phyloP scores from a whole-genome alignment of 352 stramenopile species.

The Phytophthora idaei region DNA sequence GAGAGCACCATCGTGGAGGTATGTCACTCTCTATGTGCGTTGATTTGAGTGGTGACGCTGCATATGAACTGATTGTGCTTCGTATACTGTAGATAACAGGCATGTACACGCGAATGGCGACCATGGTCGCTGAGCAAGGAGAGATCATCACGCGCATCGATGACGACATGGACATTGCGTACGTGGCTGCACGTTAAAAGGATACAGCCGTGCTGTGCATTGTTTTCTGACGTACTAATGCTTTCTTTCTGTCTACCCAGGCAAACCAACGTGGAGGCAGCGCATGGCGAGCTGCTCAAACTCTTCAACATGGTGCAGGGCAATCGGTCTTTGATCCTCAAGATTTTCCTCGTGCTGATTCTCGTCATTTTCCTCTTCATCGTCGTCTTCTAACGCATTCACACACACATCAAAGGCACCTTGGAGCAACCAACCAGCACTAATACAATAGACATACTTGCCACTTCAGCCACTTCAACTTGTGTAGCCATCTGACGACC shows the following conservation, averaged over 20 bases:
- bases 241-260: conserved; percentile 28
- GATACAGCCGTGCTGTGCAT: background rate
- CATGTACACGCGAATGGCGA: conserved; percentile 89
- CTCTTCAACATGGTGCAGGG: conserved; percentile 84
- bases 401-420: background rate
- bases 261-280: conserved; percentile 75
- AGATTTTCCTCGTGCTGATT: conserved; percentile 85
- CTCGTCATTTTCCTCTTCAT: conserved; percentile 88
- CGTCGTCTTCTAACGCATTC: conserved; percentile 63
- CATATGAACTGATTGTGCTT: background rate
- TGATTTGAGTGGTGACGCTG: background rate
- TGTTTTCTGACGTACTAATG: conserved; percentile 9
- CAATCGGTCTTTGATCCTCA: conserved; percentile 85
- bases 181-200: conserved; percentile 31
- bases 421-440: conserved; percentile 4
- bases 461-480: conserved; percentile 4
- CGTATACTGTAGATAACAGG: conserved; percentile 64
- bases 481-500: conserved; percentile 13
- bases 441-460: conserved; percentile 25
- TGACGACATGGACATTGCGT: conserved; percentile 89
- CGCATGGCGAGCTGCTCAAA: conserved; percentile 80
- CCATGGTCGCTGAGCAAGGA: conserved; percentile 80
- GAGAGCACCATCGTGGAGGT: conserved; percentile 88
- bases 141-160: conserved; percentile 86
- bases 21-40: conserved; percentile 7